Percentiles rank a stretch among this genome's conserved stretches.
Conservation (phyloP, 257 asterid species). For the Eucommia ulmoides region DNA sequence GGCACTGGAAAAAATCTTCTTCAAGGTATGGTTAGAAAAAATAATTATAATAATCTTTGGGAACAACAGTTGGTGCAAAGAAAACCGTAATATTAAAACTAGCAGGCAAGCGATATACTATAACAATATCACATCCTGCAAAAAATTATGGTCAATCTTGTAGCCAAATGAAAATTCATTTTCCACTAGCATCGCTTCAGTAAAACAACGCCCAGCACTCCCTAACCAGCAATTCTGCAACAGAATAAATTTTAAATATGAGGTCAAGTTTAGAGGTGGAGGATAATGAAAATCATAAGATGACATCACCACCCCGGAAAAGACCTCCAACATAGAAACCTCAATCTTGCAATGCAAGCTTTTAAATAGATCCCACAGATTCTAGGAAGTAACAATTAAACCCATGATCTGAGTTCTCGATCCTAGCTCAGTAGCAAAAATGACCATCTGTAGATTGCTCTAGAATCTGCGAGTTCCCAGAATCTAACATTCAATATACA, state of each 20-base stretch:
- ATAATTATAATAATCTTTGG: no score
- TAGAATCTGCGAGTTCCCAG: background rate
- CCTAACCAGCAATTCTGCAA: background rate
- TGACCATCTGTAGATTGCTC: background rate
- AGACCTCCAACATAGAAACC: background rate
- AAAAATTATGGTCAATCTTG: background rate
- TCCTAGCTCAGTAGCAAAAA: background rate
- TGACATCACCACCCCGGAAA: background rate
- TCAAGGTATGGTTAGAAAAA: no score
- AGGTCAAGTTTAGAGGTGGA: background rate
- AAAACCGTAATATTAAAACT: background rate
- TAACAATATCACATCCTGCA: background rate
- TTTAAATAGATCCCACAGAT: background rate
- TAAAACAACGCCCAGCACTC: background rate
- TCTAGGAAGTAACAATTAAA: background rate
- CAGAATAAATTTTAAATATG: background rate
- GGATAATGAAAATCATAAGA: conserved; percentile 1
- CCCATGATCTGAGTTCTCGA: background rate
- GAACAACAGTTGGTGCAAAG: background rate
- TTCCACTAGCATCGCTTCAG: background rate
- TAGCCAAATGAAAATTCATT: background rate
- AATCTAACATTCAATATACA: background rate
- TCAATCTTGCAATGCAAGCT: background rate
- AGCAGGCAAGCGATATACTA: background rate
- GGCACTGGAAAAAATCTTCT: background rate